These are phyloP conservation scores for Trichophyton mentagrophytes DNA, from an alignment of 2,329 filamentous ascomycete genomes.

Conservation along the genomic window DNA sequence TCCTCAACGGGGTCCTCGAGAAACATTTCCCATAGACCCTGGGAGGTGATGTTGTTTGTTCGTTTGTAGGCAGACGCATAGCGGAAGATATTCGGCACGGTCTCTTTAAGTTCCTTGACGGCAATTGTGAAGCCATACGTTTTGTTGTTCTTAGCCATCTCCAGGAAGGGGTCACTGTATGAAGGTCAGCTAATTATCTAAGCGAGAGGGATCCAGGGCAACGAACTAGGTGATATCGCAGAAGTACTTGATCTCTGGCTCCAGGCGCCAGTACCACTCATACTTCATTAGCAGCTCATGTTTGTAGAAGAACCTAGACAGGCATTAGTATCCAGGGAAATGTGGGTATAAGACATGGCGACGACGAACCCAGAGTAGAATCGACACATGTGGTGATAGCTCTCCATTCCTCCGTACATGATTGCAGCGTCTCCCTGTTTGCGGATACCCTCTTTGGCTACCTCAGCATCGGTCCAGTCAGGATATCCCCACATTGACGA, in stretches of 20 bases:
- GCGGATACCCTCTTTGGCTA: constrained; percentile 87
- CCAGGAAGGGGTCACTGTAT: constrained; percentile 74
- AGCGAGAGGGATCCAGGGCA: background rate
- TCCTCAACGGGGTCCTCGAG: constrained; percentile 50
- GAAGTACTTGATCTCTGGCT: constrained; percentile 99
- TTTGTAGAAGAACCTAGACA: constrained; percentile 81
- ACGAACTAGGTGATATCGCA: constrained; percentile 96
- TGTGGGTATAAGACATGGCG: background rate
- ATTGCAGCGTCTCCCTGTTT: constrained; percentile 95
- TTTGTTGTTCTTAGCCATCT: constrained; percentile 91
- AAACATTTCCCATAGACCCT: constrained; percentile 99
- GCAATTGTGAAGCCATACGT: constrained; percentile 98
- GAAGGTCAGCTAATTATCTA: constrained; percentile 24
- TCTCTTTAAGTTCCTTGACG: constrained; percentile 94
- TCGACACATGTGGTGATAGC: constrained; percentile 97
- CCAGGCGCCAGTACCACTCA: constrained; percentile 98
- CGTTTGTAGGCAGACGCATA: constrained; percentile 98
- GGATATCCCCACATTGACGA: constrained; percentile 90
- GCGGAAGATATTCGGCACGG: constrained; percentile 94
- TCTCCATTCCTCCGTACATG: constrained; percentile 98
- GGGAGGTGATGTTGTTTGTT: constrained; percentile 74
- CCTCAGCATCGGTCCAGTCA: constrained; percentile 87
- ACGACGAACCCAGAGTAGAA: constrained; percentile 84
- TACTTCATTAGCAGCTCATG: constrained; percentile 91
- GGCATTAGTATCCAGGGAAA: constrained; percentile 1